Conservation (phyloP, 345 rosid species). For the Gossypium herbaceum region DNA sequence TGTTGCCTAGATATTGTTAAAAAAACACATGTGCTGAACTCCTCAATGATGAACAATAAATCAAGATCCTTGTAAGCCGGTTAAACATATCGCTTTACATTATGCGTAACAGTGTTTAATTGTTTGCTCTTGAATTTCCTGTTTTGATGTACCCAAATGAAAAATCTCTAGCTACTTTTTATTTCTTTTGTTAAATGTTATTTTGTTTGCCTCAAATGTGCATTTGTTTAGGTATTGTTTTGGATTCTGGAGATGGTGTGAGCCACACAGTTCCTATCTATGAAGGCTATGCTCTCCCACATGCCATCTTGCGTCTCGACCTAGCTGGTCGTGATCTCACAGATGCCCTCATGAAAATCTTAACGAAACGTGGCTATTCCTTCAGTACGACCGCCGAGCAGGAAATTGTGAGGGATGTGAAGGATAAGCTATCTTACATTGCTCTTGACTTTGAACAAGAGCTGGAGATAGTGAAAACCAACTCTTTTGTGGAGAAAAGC, state of each 20-base stretch:
- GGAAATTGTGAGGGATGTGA: constrained; percentile 49
- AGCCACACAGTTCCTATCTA: constrained; percentile 24
- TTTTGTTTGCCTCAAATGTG: background rate
- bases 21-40: background rate
- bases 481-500: constrained; percentile 58
- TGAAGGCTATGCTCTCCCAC: constrained; percentile 27
- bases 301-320: constrained; percentile 71
- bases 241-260: constrained; percentile 23
- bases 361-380: constrained; percentile 66
- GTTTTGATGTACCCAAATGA: background rate
- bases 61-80: background rate
- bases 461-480: constrained; percentile 48
- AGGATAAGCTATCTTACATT: constrained; percentile 66
- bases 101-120: background rate
- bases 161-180: background rate
- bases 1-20: background rate
- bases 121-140: background rate
- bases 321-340: constrained; percentile 80
- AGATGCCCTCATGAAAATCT: constrained; percentile 61
- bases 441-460: constrained; percentile 71
- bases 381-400: constrained; percentile 57
- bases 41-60: background rate
- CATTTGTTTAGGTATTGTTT: constrained; percentile 10
- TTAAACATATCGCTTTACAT: background rate
- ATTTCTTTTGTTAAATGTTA: background rate